Percentiles rank a stretch among this genome's conserved stretches.
Evolutionary conservation across 2,329 filamentous ascomycete species (phyloP).

Genomic region (Penicillium sp.): DNA sequence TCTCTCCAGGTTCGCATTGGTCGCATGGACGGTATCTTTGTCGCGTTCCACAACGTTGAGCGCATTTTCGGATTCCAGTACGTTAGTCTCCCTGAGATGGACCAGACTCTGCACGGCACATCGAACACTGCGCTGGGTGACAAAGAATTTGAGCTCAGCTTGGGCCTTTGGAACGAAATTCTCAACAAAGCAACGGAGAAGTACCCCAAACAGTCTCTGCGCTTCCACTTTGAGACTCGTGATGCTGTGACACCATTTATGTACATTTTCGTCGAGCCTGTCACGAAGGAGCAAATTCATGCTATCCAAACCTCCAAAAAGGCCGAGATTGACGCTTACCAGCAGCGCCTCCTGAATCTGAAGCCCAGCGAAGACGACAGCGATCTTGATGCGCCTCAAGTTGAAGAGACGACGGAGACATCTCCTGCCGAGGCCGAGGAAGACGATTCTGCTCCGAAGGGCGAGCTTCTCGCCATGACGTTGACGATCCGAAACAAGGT

Average conservation of each 20-base stretch:
- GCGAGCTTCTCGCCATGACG: slow-evolving; percentile 66
- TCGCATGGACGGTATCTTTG: slow-evolving; percentile 97
- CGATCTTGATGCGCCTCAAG: slow-evolving; percentile 14
- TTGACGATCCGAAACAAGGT: slow-evolving; percentile 74
- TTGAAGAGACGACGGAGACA: slow-evolving; percentile 20
- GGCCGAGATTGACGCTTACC: slow-evolving; percentile 68
- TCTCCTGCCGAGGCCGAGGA: slow-evolving; percentile 8
- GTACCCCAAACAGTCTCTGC: slow-evolving; percentile 75
- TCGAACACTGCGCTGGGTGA: slow-evolving; percentile 70
- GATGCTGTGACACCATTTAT: slow-evolving; percentile 65
- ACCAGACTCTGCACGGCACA: slow-evolving; percentile 83
- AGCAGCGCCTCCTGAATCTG: slow-evolving; percentile 54
- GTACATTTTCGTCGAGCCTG: slow-evolving; percentile 88
- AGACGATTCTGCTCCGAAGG: slow-evolving; percentile 16
- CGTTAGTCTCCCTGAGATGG: slow-evolving; percentile 83
- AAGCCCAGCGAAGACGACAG: slow-evolving; percentile 25
- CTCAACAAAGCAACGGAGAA: slow-evolving; percentile 73
- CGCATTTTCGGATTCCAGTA: slow-evolving; percentile 99
- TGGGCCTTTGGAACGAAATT: slow-evolving; percentile 77
- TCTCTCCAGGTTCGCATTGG: slow-evolving; percentile 96
- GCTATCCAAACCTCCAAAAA: slow-evolving; percentile 71
- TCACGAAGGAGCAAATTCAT: slow-evolving; percentile 71
- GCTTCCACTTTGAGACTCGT: slow-evolving; percentile 81
- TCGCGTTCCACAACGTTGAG: slow-evolving; percentile 92
- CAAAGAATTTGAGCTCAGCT: slow-evolving; percentile 79